Conservation (phyloP, 2,329 filamentous ascomycete species). For the Bipolaris gigantea region DNA sequence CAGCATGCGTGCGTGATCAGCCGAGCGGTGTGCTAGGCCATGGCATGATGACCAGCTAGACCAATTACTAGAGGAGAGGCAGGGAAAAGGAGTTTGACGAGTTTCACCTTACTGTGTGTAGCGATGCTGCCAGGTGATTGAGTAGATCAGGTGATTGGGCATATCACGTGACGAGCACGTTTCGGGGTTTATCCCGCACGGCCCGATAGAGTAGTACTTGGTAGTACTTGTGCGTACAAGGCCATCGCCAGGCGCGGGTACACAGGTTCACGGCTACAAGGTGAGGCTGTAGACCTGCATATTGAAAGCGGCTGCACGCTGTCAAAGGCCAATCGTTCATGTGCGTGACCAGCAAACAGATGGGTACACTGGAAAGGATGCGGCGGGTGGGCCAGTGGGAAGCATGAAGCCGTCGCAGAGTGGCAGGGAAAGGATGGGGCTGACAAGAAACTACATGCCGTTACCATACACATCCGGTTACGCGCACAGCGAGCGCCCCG, state of each 20-base stretch:
- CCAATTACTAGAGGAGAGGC: not conserved
- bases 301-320: conserved; percentile 5
- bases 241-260: not conserved
- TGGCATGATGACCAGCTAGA: not conserved
- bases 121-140: not conserved
- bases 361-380: not conserved
- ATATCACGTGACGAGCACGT: not conserved
- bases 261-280: not conserved
- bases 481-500: conserved; percentile 17
- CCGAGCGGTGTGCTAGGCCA: not conserved
- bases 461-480: conserved; percentile 17
- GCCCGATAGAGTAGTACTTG: too few relatives aligned
- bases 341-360: conserved; percentile 2
- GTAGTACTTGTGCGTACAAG: not conserved
- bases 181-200: not conserved
- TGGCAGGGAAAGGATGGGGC: conserved; percentile 9
- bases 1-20: not conserved
- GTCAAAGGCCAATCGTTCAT: conserved; percentile 5
- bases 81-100: not conserved
- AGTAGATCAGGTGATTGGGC: not conserved
- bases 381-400: not conserved
- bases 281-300: conserved; percentile 10
- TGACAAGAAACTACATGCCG: conserved; percentile 4
- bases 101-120: not conserved
- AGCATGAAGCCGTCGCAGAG: not conserved